These are phyloP conservation scores for Cephaloascus fragrans DNA, from an alignment of 805 yeast species.

Conservation along the genomic window DNA sequence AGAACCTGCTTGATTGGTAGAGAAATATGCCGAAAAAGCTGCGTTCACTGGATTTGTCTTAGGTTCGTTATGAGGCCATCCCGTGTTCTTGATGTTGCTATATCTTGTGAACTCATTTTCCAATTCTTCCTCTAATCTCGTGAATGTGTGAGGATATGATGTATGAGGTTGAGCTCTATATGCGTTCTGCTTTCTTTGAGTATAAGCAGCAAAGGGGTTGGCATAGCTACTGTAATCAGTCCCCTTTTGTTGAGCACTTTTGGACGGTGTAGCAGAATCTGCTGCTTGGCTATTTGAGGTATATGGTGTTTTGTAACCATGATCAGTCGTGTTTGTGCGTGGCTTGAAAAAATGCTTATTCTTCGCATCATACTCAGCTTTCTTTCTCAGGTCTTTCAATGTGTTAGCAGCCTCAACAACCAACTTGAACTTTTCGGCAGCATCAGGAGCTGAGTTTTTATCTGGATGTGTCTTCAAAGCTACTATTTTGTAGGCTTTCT, in stretches of 20 bases:
- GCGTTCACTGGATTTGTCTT: neutral
- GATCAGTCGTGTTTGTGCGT: too few relatives aligned
- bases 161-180: too few relatives aligned
- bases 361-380: neutral
- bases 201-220: neutral
- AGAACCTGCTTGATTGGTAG: too few relatives aligned
- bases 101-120: neutral
- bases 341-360: neutral
- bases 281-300: too few relatives aligned
- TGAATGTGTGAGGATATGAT: too few relatives aligned
- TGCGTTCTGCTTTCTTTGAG: neutral
- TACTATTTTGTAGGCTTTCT: slow-evolving; percentile 14
- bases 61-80: neutral
- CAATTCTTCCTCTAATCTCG: neutral
- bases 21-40: neutral
- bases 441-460: neutral
- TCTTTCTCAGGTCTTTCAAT: neutral
- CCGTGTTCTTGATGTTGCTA: neutral
- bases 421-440: neutral
- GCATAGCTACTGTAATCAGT: neutral
- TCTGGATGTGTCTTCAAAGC: slow-evolving; percentile 22
- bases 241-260: neutral
- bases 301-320: too few relatives aligned
- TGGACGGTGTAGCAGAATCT: too few relatives aligned
- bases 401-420: neutral